These are phyloP conservation scores for Nakazawaea laoshanensis DNA, from an alignment of 805 yeast genomes.

Conservation along the genomic window DNA sequence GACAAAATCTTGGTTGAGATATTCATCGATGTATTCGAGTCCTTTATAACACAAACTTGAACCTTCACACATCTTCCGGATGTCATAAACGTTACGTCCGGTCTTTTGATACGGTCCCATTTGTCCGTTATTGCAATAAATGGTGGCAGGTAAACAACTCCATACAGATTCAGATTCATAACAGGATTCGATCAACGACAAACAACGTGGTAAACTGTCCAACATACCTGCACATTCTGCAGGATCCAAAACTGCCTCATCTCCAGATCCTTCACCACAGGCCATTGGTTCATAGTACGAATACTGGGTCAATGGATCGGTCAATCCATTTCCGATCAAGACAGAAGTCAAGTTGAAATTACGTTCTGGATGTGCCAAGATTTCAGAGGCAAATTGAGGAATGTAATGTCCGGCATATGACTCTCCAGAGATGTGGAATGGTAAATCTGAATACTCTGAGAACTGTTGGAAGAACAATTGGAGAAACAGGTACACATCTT, in stretches of 20 bases:
- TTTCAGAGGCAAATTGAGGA: conserved; percentile 57
- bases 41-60: conserved; percentile 46
- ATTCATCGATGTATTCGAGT: conserved; percentile 39
- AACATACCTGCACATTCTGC: conserved; percentile 62
- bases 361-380: conserved; percentile 43
- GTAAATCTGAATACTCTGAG: conserved; percentile 53
- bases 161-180: conserved; percentile 50
- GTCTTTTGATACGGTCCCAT: conserved; percentile 50
- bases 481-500: conserved; percentile 79
- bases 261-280: conserved; percentile 77
- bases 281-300: conserved; percentile 88
- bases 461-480: conserved; percentile 76
- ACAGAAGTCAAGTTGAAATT: conserved; percentile 67
- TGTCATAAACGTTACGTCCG: conserved; percentile 58
- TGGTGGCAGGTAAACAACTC: conserved; percentile 56
- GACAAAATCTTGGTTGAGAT: conserved; percentile 45
- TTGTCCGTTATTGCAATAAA: conserved; percentile 55
- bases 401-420: conserved; percentile 82
- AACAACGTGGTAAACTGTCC: conserved; percentile 56
- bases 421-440: conserved; percentile 79
- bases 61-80: conserved; percentile 43
- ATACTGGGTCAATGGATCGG: conserved; percentile 76
- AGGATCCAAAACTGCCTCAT: conserved; percentile 62
- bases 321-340: conserved; percentile 87
- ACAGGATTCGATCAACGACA: conserved; percentile 53